phyloP scores from a whole-genome alignment of 2,329 filamentous ascomycete genomes.

The Mariannaea sp. region DNA sequence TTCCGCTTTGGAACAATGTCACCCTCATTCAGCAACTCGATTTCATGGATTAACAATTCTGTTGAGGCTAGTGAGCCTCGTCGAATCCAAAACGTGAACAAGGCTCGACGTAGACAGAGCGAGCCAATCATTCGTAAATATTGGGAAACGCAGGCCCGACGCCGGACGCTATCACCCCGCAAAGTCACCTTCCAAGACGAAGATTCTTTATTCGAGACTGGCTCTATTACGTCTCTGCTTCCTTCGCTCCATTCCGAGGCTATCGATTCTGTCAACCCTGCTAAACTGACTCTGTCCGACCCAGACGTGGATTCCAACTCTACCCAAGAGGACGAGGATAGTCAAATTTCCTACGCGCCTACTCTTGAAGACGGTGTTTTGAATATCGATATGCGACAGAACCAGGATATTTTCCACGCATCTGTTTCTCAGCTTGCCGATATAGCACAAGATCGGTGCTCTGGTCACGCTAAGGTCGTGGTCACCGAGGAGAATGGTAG shows the following conservation, averaged over 20 bases:
- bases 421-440: slow-evolving; percentile 35
- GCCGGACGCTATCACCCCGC: slow-evolving; percentile 38
- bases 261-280: background rate
- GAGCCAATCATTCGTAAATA: slow-evolving; percentile 42
- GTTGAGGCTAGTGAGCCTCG: slow-evolving; percentile 27
- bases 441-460: slow-evolving; percentile 36
- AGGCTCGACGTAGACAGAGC: slow-evolving; percentile 40
- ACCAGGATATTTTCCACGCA: slow-evolving; percentile 42
- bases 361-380: slow-evolving; percentile 32
- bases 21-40: slow-evolving; percentile 35
- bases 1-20: slow-evolving; percentile 40
- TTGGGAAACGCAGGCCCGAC: slow-evolving; percentile 32
- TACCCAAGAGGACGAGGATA: background rate
- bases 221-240: slow-evolving; percentile 17
- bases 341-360: slow-evolving; percentile 2
- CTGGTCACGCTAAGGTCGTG: slow-evolving; percentile 40
- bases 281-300: background rate
- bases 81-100: slow-evolving; percentile 31
- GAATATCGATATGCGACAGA: slow-evolving; percentile 44
- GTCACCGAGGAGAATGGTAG: slow-evolving; percentile 37
- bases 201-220: slow-evolving; percentile 24
- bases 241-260: slow-evolving; percentile 5
- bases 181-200: slow-evolving; percentile 33
- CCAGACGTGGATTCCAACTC: background rate
- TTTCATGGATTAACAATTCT: slow-evolving; percentile 37